Evolutionary conservation across 495 filamentous ascomycete genomes (phyloP).

Genomic region (Aspergillus sclerotioniger): DNA sequence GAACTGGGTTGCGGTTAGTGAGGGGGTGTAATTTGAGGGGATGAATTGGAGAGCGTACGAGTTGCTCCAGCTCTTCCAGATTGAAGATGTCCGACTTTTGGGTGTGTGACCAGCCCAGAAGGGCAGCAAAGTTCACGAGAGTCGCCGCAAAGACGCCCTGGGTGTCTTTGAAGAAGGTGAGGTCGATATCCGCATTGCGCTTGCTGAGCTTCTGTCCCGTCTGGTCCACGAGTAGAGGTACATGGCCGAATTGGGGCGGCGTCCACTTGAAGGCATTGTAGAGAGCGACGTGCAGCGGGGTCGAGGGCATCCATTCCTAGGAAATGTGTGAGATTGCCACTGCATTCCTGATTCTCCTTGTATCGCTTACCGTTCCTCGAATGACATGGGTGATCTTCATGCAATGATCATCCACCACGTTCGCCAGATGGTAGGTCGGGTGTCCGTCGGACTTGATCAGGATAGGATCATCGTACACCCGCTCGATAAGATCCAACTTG

Average conservation of each 20-base stretch:
- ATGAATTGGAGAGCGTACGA: slow-evolving; percentile 43
- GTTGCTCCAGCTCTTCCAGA: slow-evolving; percentile 64
- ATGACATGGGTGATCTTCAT: slow-evolving; percentile 98
- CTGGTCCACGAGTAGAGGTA: slow-evolving; percentile 77
- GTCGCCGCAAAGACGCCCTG: slow-evolving; percentile 68
- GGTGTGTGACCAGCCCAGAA: slow-evolving; percentile 82
- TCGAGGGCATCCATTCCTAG: slow-evolving; percentile 90
- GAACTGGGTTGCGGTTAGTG: slow-evolving; percentile 51
- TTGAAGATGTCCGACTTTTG: slow-evolving; percentile 65
- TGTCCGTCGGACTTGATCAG: slow-evolving; percentile 86
- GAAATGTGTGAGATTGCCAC: not conserved
- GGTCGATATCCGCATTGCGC: slow-evolving; percentile 68
- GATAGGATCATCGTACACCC: slow-evolving; percentile 71
- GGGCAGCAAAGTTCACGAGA: slow-evolving; percentile 77
- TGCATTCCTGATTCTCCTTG: not conserved
- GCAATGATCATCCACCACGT: slow-evolving; percentile 90
- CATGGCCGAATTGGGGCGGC: slow-evolving; percentile 82
- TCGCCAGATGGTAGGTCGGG: slow-evolving; percentile 95
- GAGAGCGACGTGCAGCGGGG: slow-evolving; percentile 80
- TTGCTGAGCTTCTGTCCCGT: slow-evolving; percentile 87
- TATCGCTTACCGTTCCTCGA: slow-evolving; percentile 67
- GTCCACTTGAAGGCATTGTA: slow-evolving; percentile 89
- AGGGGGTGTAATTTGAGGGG: not conserved
- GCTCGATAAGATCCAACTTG: slow-evolving; percentile 43
- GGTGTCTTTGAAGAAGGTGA: slow-evolving; percentile 63